Evolutionary conservation across 495 filamentous ascomycete genomes (phyloP).

Genomic region (Aspergillus coremiiformis): DNA sequence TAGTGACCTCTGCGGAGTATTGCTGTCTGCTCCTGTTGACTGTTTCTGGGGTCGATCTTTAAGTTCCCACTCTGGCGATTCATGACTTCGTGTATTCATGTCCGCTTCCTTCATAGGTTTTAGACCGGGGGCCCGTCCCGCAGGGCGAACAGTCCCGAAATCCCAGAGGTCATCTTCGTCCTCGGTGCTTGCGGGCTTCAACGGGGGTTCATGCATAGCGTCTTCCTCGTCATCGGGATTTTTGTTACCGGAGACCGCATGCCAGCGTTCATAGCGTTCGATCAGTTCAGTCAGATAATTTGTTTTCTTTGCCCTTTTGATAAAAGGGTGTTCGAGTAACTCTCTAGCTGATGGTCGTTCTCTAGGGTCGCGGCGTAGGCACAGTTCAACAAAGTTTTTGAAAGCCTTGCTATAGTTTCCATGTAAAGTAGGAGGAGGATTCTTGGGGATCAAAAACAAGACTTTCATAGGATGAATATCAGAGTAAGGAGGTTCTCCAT

Average conservation of each 20-base stretch:
- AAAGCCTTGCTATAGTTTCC: constrained; percentile 85
- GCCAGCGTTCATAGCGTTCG: constrained; percentile 81
- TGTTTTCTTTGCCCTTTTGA: constrained; percentile 82
- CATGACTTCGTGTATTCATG: constrained; percentile 55
- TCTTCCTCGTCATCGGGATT: constrained; percentile 58
- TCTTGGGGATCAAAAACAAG: constrained; percentile 93
- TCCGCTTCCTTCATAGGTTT: constrained; percentile 67
- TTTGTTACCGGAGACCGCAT: constrained; percentile 52
- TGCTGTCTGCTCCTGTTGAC: constrained; percentile 10
- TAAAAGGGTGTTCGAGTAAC: constrained; percentile 80
- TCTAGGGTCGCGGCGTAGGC: constrained; percentile 77
- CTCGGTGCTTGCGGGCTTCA: constrained; percentile 14
- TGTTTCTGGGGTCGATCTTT: constrained; percentile 32
- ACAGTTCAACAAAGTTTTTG: constrained; percentile 89
- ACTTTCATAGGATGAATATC: constrained; percentile 99
- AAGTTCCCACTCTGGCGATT: constrained; percentile 36
- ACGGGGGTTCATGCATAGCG: constrained; percentile 36
- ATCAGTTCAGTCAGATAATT: constrained; percentile 89
- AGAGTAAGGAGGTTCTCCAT: constrained; percentile 89
- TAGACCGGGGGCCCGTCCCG: constrained; percentile 48
- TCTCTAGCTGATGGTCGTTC: constrained; percentile 84
- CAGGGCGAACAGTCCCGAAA: constrained; percentile 83
- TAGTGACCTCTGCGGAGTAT: constrained; percentile 10
- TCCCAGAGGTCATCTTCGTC: constrained; percentile 86
- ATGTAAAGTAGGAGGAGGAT: constrained; percentile 72